Percentiles rank a stretch among this genome's conserved stretches.
Evolutionary conservation across 306 rosid genomes (phyloP).

Genomic region (Cucurbita ficifolia): DNA sequence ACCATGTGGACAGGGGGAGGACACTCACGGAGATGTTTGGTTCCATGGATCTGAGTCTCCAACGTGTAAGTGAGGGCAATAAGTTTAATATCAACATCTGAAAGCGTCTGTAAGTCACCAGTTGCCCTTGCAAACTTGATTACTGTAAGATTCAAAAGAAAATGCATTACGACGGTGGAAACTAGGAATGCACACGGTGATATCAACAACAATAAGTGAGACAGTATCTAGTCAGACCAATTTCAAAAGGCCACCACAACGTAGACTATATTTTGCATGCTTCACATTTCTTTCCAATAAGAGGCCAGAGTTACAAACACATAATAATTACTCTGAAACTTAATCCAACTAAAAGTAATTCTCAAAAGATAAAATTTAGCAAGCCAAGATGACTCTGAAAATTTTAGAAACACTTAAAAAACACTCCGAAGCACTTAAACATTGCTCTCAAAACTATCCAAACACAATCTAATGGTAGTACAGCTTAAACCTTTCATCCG

Average conservation of each 20-base stretch:
- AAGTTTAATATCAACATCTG: constrained; percentile 78
- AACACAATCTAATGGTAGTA: neutral
- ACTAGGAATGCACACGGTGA: no score
- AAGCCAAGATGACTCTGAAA: neutral
- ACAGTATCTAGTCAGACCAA: neutral
- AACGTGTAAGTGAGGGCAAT: constrained; percentile 59
- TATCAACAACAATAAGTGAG: neutral
- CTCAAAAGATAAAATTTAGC: neutral
- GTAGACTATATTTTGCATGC: neutral
- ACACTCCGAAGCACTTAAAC: neutral
- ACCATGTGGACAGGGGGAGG: constrained; percentile 65
- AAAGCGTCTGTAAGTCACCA: constrained; percentile 86
- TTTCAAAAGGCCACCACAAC: neutral
- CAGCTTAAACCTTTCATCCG: neutral
- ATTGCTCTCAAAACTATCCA: neutral
- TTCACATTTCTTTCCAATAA: neutral
- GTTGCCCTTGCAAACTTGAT: constrained; percentile 76
- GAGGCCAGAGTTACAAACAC: neutral
- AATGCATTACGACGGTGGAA: neutral
- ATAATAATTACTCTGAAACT: neutral
- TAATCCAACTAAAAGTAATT: neutral
- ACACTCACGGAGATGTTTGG: constrained; percentile 49
- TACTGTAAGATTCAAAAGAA: constrained; percentile 25
- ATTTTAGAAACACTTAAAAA: neutral
- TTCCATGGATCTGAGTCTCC: constrained; percentile 77